A percentile compares a stretch with the other conserved stretches of the same genome.
Conservation (phyloP, 345 rosid genomes). For the Linum lewisii region DNA sequence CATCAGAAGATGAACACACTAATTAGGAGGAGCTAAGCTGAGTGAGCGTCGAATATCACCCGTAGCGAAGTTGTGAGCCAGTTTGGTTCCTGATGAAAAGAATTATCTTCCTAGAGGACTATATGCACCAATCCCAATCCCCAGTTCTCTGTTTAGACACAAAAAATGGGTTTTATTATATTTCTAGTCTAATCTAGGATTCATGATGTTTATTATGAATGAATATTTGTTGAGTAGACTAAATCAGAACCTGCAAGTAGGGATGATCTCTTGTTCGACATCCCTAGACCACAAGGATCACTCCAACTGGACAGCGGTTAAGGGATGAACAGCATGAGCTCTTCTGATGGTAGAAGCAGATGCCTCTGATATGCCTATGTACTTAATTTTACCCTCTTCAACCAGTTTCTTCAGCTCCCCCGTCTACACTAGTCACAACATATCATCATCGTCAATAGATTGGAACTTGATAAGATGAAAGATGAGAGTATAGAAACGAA, state of each 20-base stretch:
- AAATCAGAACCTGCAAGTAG: slow-evolving; percentile 11
- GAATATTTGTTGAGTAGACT: too few relatives aligned
- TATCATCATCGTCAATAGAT: not conserved
- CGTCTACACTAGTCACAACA: slow-evolving; percentile 3
- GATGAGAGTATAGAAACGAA: slow-evolving; percentile 7
- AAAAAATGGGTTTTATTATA: not conserved
- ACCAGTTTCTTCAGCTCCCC: slow-evolving; percentile 64
- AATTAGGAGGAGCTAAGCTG: not conserved
- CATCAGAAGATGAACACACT: not conserved
- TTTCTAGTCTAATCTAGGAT: too few relatives aligned
- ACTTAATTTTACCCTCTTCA: slow-evolving; percentile 70
- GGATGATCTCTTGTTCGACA: slow-evolving; percentile 57
- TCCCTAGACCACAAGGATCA: slow-evolving; percentile 83
- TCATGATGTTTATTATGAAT: not conserved
- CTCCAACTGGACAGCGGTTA: slow-evolving; percentile 60
- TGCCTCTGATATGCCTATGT: slow-evolving; percentile 61
- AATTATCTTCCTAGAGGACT: slow-evolving; percentile 6
- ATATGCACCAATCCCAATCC: slow-evolving; percentile 7
- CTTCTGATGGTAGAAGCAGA: slow-evolving; percentile 75
- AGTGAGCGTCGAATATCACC: not conserved
- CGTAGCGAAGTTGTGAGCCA: not conserved
- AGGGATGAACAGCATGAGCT: slow-evolving; percentile 72
- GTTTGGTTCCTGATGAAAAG: not conserved
- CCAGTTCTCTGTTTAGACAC: not conserved
- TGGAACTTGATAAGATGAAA: not conserved